A percentile compares a stretch with the other conserved stretches of the same genome.
Conservation (phyloP, 768 basidiomycete genomes). For the Calocybe gangraenosa region DNA sequence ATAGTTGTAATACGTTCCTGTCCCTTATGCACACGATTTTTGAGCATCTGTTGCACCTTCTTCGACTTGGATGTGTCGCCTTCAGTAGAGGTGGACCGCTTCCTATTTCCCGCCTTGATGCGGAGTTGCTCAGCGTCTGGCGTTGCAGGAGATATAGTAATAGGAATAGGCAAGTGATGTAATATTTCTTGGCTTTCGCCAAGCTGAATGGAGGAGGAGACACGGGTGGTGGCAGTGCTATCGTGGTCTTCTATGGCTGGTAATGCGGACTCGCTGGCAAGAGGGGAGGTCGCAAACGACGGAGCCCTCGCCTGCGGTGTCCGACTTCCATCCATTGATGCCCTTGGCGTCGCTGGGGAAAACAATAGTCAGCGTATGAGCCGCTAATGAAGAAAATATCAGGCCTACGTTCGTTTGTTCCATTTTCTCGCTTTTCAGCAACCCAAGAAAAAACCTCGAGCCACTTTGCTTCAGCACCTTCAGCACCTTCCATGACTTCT, state of each 20-base stretch:
- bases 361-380: not conserved
- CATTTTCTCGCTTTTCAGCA: slow-evolving; percentile 46
- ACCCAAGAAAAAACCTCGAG: slow-evolving; percentile 86
- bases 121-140: slow-evolving; percentile 29
- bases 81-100: slow-evolving; percentile 37
- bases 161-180: slow-evolving; percentile 35
- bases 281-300: slow-evolving; percentile 7
- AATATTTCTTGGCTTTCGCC: slow-evolving; percentile 12
- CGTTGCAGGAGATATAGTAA: slow-evolving; percentile 62
- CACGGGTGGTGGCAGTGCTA: not conserved
- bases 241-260: not conserved
- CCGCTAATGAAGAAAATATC: not conserved
- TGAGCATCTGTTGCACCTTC: slow-evolving; percentile 74
- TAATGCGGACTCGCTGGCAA: not conserved
- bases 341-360: slow-evolving; percentile 10
- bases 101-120: slow-evolving; percentile 12
- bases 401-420: slow-evolving; percentile 10
- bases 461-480: slow-evolving; percentile 77
- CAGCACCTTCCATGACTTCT: slow-evolving; percentile 83
- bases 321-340: slow-evolving; percentile 16
- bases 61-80: slow-evolving; percentile 55
- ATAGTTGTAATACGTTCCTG: slow-evolving; percentile 72
- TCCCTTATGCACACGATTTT: slow-evolving; percentile 68
- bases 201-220: not conserved
- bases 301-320: slow-evolving; percentile 6